Conservation (phyloP, 1,139 yeast species). For the Meyerozyma smithsonii region DNA sequence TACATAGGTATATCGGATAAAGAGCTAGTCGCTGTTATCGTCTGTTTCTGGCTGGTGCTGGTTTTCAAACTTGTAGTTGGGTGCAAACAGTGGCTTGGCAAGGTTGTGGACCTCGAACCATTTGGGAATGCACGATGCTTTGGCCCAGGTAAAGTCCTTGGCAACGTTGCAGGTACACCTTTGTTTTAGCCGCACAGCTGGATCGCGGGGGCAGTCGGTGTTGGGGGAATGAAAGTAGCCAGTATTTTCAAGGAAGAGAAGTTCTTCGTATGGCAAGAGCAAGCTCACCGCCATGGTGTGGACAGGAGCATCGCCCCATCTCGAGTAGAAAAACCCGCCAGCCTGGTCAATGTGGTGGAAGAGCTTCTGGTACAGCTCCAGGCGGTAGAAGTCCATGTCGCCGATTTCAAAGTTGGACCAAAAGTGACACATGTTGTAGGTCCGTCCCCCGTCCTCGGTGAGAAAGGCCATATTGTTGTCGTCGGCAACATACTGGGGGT, state of each 20-base stretch:
- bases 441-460: constrained; percentile 4
- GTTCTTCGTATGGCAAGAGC: constrained; percentile 1
- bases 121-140: constrained; percentile 16
- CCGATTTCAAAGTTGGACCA: constrained; percentile 7
- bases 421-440: constrained; percentile 7
- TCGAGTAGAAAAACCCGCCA: constrained; percentile 9
- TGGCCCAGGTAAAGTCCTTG: constrained; percentile 6
- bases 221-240: constrained; percentile 8
- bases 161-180: constrained; percentile 5
- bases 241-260: constrained; percentile 5
- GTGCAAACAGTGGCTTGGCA: constrained; percentile 12
- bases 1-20: neutral
- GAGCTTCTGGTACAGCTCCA: constrained; percentile 3
- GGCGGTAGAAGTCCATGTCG: constrained; percentile 6
- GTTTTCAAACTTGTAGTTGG: constrained; percentile 11
- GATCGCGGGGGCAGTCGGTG: constrained; percentile 7
- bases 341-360: constrained; percentile 4
- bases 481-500: constrained; percentile 4
- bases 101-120: constrained; percentile 17
- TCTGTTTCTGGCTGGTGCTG: constrained; percentile 12
- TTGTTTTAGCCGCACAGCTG: neutral
- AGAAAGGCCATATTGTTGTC: constrained; percentile 5
- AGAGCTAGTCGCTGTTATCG: constrained; percentile 8
- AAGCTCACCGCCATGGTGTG: constrained; percentile 7
- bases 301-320: constrained; percentile 10